Conservation (phyloP, 495 filamentous ascomycete species). For the Penicillium samsonianum region DNA sequence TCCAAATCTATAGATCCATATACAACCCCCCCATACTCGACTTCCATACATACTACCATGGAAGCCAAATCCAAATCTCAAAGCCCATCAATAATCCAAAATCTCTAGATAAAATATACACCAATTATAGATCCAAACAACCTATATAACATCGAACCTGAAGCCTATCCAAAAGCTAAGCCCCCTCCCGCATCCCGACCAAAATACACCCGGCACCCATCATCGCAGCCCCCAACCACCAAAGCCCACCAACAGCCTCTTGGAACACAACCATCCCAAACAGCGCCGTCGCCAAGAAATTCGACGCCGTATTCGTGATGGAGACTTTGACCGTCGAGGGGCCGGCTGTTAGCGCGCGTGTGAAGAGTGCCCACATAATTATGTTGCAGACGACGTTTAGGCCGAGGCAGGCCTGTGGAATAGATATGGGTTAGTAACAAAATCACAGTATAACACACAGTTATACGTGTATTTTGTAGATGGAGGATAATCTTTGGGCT, state of each 20-base stretch:
- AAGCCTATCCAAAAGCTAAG: conserved; percentile 15
- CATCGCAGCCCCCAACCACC: conserved; percentile 85
- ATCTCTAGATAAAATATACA: neutral
- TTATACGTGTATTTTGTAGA: neutral
- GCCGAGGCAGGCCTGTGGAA: conserved; percentile 72
- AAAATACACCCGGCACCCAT: conserved; percentile 90
- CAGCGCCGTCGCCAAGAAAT: conserved; percentile 91
- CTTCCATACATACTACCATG: neutral
- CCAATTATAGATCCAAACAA: neutral
- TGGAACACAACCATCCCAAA: conserved; percentile 73
- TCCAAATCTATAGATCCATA: no score
- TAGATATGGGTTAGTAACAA: conserved; percentile 15
- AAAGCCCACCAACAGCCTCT: conserved; percentile 71
- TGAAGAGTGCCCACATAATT: conserved; percentile 90
- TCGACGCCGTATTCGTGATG: conserved; percentile 89
- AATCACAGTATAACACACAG: neutral
- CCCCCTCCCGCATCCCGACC: conserved; percentile 77
- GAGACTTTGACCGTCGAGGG: conserved; percentile 86
- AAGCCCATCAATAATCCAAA: neutral
- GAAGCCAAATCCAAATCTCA: neutral
- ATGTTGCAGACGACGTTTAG: conserved; percentile 89
- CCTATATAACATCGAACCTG: neutral
- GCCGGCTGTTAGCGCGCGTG: conserved; percentile 77
- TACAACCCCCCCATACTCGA: neutral
- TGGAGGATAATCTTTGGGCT: no score